Evolutionary conservation across 2,329 filamentous ascomycete genomes (phyloP).

Genomic region (Ascochyta clinopodiicola): DNA sequence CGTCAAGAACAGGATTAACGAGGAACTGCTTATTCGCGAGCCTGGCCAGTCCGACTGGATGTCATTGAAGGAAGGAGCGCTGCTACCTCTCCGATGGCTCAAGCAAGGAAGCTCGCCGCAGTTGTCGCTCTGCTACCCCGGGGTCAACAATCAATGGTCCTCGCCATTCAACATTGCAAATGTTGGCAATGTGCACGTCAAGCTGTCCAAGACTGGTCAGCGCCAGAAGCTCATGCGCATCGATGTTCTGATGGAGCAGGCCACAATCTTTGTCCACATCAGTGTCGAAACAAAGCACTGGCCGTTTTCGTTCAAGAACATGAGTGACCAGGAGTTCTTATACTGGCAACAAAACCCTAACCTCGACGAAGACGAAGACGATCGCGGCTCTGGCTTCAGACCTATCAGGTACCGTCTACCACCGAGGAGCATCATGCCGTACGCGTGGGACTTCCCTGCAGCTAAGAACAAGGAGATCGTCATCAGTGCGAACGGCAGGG

Average conservation of each 20-base stretch:
- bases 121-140: conserved; percentile 88
- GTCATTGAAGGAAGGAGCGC: conserved; percentile 75
- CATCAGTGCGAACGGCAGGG: conserved; percentile 77
- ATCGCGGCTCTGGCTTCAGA: conserved; percentile 82
- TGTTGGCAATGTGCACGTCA: conserved; percentile 89
- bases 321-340: conserved; percentile 94
- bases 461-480: conserved; percentile 96
- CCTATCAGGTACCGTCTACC: conserved; percentile 92
- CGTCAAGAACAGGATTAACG: conserved; percentile 87
- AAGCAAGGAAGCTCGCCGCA: conserved; percentile 85
- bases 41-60: conserved; percentile 88
- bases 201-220: conserved; percentile 88
- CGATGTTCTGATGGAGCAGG: conserved; percentile 89
- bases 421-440: conserved; percentile 96
- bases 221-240: conserved; percentile 86
- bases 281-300: conserved; percentile 92
- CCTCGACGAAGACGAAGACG: conserved; percentile 87
- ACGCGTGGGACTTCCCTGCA: conserved; percentile 98
- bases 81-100: conserved; percentile 88
- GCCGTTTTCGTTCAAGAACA: conserved; percentile 98
- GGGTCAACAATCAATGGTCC: conserved; percentile 96
- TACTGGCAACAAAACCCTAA: conserved; percentile 97
- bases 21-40: conserved; percentile 89
- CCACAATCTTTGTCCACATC: conserved; percentile 91
- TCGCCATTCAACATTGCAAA: conserved; percentile 98